A percentile compares a stretch with the other conserved stretches of the same genome.
Conservation (phyloP, 345 rosid genomes). For the Salix koriyanagi region DNA sequence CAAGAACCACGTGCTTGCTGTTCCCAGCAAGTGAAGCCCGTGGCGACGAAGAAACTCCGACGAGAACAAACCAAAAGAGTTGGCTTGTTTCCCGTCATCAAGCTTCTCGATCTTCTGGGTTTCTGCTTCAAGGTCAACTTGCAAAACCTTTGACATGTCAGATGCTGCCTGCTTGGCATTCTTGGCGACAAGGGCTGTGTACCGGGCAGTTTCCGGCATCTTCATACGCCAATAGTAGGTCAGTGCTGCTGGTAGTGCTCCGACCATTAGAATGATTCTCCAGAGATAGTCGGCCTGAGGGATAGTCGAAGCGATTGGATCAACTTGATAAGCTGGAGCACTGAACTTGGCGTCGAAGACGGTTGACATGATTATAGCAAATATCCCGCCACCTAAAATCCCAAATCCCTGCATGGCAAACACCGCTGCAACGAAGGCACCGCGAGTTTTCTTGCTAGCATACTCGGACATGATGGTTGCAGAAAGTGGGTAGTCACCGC, state of each 20-base stretch:
- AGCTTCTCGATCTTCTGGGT: slow-evolving; percentile 32
- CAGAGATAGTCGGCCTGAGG: slow-evolving; percentile 75
- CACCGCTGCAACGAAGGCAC: slow-evolving; percentile 87
- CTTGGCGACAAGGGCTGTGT: slow-evolving; percentile 84
- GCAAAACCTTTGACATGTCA: slow-evolving; percentile 79
- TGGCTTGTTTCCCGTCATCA: slow-evolving; percentile 12
- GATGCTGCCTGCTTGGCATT: slow-evolving; percentile 65
- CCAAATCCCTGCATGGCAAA: slow-evolving; percentile 95
- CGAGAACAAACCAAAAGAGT: slow-evolving; percentile 58
- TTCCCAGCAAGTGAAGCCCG: slow-evolving; percentile 82
- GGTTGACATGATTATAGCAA: slow-evolving; percentile 51
- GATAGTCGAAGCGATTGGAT: slow-evolving; percentile 50
- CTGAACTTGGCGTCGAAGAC: slow-evolving; percentile 48
- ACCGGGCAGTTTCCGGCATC: slow-evolving; percentile 91
- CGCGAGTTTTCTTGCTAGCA: slow-evolving; percentile 82
- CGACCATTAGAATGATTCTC: slow-evolving; percentile 76
- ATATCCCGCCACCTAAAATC: slow-evolving; percentile 65
- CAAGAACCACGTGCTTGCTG: slow-evolving; percentile 75
- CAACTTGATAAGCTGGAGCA: slow-evolving; percentile 44
- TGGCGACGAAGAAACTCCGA: slow-evolving; percentile 53
- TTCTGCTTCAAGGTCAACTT: slow-evolving; percentile 60
- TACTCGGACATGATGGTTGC: slow-evolving; percentile 86
- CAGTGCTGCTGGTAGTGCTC: slow-evolving; percentile 72
- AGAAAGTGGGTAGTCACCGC: slow-evolving; percentile 80
- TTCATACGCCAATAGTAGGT: slow-evolving; percentile 82